phyloP scores from a whole-genome alignment of 2,329 filamentous ascomycete species.

The Sporothrix dimorphospora region DNA sequence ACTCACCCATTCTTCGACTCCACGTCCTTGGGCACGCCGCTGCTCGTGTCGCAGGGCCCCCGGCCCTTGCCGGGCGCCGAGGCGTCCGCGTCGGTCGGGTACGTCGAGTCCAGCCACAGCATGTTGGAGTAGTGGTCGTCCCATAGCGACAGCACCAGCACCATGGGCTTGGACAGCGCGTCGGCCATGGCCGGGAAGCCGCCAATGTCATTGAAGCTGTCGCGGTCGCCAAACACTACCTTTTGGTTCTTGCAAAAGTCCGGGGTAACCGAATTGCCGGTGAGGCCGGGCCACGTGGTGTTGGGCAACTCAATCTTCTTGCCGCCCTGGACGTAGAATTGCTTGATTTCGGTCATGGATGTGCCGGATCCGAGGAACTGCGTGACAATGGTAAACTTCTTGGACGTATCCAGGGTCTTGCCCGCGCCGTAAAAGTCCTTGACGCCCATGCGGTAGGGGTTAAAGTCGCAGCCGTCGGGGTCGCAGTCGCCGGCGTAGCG shows the following conservation, averaged over 20 bases:
- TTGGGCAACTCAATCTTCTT: conserved; percentile 50
- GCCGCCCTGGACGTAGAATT: conserved; percentile 64
- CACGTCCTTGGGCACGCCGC: conserved; percentile 50
- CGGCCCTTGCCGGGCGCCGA: conserved; percentile 47
- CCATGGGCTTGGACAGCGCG: conserved; percentile 54
- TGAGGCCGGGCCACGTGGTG: conserved; percentile 44
- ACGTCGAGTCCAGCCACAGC: conserved; percentile 63
- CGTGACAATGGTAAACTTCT: conserved; percentile 63
- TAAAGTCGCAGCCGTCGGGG: conserved; percentile 67
- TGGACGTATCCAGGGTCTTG: conserved; percentile 59
- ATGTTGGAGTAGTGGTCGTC: conserved; percentile 65
- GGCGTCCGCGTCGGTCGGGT: conserved; percentile 48
- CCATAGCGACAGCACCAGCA: conserved; percentile 65
- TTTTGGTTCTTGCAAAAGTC: conserved; percentile 61
- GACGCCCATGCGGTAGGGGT: conserved; percentile 65
- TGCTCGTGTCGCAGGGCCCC: conserved; percentile 50
- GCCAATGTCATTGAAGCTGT: conserved; percentile 55
- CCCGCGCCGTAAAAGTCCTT: conserved; percentile 57
- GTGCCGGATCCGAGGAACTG: conserved; percentile 58
- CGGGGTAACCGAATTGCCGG: conserved; percentile 50
- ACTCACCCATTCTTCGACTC: conserved; percentile 41
- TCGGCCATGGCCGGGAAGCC: conserved; percentile 56
- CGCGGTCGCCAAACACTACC: conserved; percentile 54
- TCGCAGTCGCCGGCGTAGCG: conserved; percentile 58
- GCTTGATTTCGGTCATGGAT: conserved; percentile 57